Evolutionary conservation across 495 filamentous ascomycete species (phyloP).

Genomic region (Hypomontagnella monticulosa): DNA sequence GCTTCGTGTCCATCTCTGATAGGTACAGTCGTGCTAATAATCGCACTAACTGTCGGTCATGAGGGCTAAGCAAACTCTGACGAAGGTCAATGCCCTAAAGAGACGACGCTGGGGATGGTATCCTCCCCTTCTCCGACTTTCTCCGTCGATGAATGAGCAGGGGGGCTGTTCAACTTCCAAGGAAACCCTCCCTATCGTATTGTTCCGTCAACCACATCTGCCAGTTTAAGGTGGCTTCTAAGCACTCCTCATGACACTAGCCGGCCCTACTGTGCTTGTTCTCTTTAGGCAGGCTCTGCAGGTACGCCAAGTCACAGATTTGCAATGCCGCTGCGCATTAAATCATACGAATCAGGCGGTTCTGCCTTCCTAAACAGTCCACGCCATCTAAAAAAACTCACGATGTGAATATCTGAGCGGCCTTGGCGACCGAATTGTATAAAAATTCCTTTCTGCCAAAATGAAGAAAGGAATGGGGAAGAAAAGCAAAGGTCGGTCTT

Average conservation of each 20-base stretch:
- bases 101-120: slow-evolving; percentile 9
- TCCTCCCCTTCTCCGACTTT: slow-evolving; percentile 29
- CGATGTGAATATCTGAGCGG: slow-evolving; percentile 9
- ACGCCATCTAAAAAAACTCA: slow-evolving; percentile 5
- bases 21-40: slow-evolving; percentile 18
- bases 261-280: slow-evolving; percentile 22
- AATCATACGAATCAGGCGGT: slow-evolving; percentile 11
- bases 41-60: slow-evolving; percentile 31
- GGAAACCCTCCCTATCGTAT: slow-evolving; percentile 17
- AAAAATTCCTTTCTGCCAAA: background rate
- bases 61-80: slow-evolving; percentile 33
- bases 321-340: slow-evolving; percentile 19
- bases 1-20: slow-evolving; percentile 37
- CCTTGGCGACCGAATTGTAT: slow-evolving; percentile 15
- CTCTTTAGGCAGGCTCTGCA: slow-evolving; percentile 21
- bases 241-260: slow-evolving; percentile 15
- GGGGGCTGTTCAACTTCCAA: slow-evolving; percentile 2
- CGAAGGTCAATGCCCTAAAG: slow-evolving; percentile 16
- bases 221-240: slow-evolving; percentile 30
- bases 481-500: slow-evolving; percentile 9
- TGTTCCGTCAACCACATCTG: slow-evolving; percentile 6
- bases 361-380: slow-evolving; percentile 32
- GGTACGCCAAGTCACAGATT: slow-evolving; percentile 31
- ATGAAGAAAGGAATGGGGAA: background rate
- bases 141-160: slow-evolving; percentile 25